Conservation (phyloP, 139 green algal species). For the Nannochloris sp. region DNA sequence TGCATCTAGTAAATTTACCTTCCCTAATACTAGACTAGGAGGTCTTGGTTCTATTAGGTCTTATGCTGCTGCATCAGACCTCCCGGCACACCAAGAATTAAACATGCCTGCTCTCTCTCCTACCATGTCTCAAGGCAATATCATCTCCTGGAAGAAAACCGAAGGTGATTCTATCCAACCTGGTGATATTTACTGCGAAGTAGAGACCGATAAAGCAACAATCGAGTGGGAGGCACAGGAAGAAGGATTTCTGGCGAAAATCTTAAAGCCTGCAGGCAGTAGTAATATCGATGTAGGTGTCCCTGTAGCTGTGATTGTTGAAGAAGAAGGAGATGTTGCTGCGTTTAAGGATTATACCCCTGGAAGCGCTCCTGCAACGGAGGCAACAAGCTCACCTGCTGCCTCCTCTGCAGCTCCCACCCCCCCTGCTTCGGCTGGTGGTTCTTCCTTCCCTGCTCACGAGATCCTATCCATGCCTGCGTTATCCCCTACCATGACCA, state of each 20-base stretch:
- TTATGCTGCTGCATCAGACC: conserved; percentile 2
- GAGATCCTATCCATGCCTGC: conserved; percentile 73
- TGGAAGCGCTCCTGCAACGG: background rate
- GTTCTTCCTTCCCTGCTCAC: conserved; percentile 36
- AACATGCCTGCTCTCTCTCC: conserved; percentile 88
- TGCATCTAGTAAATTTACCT: too few species aligned
- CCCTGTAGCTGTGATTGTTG: conserved; percentile 60
- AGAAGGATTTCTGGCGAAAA: conserved; percentile 81
- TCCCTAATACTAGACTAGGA: too few species aligned
- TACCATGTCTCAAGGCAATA: conserved; percentile 91
- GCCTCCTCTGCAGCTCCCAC: background rate
- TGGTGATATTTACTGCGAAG: conserved; percentile 86
- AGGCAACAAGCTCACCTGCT: background rate
- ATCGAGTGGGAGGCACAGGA: conserved; percentile 91
- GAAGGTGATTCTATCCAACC: conserved; percentile 66
- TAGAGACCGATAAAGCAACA: conserved; percentile 98
- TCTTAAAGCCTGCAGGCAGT: conserved; percentile 62
- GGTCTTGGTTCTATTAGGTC: background rate
- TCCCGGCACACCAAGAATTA: conserved; percentile 49
- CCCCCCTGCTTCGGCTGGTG: background rate
- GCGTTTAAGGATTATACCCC: conserved; percentile 58
- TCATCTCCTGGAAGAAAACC: conserved; percentile 87
- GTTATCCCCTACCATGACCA: conserved; percentile 87
- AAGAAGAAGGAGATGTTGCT: conserved; percentile 69
- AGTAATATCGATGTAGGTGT: conserved; percentile 63